A percentile compares a stretch with the other conserved stretches of the same genome.
Evolutionary conservation across 495 filamentous ascomycete species (phyloP).

Genomic region (Acidiella bohemica): DNA sequence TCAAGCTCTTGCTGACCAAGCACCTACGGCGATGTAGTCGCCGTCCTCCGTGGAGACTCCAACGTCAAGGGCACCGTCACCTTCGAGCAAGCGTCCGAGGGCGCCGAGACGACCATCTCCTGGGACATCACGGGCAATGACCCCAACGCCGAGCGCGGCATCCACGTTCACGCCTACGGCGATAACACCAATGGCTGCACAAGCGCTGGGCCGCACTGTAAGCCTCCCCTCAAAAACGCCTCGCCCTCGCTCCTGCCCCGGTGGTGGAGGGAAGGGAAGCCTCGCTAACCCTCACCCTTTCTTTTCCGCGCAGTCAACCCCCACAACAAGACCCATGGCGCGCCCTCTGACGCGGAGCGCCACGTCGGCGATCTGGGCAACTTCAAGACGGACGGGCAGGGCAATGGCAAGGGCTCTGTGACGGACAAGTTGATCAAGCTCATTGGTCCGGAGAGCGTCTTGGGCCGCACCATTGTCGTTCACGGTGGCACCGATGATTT

Average conservation of each 20-base stretch:
- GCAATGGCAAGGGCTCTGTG: constrained; percentile 65
- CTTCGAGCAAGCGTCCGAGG: constrained; percentile 84
- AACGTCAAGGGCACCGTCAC: constrained; percentile 81
- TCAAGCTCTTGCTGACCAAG: constrained; percentile 1
- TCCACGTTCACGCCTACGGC: constrained; percentile 97
- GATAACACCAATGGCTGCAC: constrained; percentile 99
- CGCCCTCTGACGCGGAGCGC: constrained; percentile 63
- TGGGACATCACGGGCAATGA: constrained; percentile 91
- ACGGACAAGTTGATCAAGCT: constrained; percentile 76
- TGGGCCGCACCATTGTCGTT: constrained; percentile 89
- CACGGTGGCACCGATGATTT: constrained; percentile 93
- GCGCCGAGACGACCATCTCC: constrained; percentile 64
- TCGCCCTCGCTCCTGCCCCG: background rate
- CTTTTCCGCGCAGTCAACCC: constrained; percentile 99
- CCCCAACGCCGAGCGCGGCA: constrained; percentile 85
- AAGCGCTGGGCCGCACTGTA: constrained; percentile 91
- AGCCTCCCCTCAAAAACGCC: constrained; percentile 21
- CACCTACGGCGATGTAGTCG: constrained; percentile 51
- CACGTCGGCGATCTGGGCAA: constrained; percentile 97
- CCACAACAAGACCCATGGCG: constrained; percentile 78
- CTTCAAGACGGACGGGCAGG: constrained; percentile 84
- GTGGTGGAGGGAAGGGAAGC: background rate
- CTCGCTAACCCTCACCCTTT: too few relatives aligned
- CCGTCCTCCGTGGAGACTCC: constrained; percentile 92
- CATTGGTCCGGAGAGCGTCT: constrained; percentile 86